Evolutionary conservation across 441 rosid species (phyloP).

Genomic region (Eruca vesicaria): DNA sequence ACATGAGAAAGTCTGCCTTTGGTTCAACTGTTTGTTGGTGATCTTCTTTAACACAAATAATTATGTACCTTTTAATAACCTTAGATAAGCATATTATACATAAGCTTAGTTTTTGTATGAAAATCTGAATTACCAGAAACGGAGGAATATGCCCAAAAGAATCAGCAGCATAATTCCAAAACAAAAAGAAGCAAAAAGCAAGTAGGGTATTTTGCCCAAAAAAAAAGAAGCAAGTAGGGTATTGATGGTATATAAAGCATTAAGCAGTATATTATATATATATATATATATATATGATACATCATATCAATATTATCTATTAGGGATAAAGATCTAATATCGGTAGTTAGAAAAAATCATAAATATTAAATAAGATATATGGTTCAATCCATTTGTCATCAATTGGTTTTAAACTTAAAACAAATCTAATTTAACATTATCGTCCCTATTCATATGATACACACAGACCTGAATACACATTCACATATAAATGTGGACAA

Average conservation of each 20-base stretch:
- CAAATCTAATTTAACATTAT: no score
- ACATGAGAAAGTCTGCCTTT: background rate
- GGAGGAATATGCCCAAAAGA: background rate
- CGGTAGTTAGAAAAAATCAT: no score
- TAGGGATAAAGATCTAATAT: no score
- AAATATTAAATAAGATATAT: no score
- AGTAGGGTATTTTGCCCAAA: conserved; percentile 38
- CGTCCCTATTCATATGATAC: no score
- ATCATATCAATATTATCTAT: conserved; percentile 10
- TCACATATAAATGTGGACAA: no score
- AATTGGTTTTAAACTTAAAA: no score
- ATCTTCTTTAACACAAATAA: background rate
- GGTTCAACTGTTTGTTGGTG: background rate
- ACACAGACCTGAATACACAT: no score
- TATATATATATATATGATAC: background rate
- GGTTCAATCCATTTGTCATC: no score
- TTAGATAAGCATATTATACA: background rate
- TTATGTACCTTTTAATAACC: background rate
- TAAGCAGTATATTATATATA: conserved; percentile 25
- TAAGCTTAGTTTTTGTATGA: background rate
- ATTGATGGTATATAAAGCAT: conserved; percentile 34
- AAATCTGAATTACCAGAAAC: background rate
- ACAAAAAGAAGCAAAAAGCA: conserved; percentile 5
- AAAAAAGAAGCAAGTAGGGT: conserved; percentile 36
- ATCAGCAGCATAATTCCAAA: background rate